Evolutionary conservation across 2,329 filamentous ascomycete genomes (phyloP).

Genomic region (Colletotrichum lupini): DNA sequence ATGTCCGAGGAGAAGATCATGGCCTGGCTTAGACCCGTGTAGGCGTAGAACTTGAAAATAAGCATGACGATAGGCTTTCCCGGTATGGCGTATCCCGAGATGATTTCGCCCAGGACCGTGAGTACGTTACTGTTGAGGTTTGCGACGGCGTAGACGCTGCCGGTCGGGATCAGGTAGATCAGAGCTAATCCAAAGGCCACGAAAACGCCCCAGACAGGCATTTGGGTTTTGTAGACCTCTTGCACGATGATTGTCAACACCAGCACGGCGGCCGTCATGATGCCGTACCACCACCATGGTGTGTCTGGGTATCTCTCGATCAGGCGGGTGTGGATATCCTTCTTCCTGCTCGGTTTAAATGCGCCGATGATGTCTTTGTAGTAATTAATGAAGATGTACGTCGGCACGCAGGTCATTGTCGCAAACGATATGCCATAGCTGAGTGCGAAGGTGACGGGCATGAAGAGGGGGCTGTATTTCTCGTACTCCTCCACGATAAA

Average conservation of each 20-base stretch:
- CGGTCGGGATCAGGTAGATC: constrained; percentile 61
- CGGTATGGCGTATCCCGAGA: constrained; percentile 61
- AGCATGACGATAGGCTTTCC: constrained; percentile 51
- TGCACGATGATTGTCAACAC: constrained; percentile 47
- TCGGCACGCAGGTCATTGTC: constrained; percentile 48
- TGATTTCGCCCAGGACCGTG: constrained; percentile 28
- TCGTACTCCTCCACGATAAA: constrained; percentile 59
- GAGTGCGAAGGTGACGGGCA: constrained; percentile 48
- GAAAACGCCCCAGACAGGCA: constrained; percentile 67
- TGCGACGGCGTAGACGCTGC: constrained; percentile 57
- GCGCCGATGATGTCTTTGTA: constrained; percentile 50
- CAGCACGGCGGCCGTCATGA: constrained; percentile 46
- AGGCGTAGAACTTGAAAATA: constrained; percentile 47
- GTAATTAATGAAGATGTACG: constrained; percentile 54
- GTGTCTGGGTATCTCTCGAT: constrained; percentile 44
- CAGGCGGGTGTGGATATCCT: constrained; percentile 45
- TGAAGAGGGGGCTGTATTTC: constrained; percentile 55
- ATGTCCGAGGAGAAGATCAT: constrained; percentile 60
- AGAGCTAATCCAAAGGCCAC: constrained; percentile 56
- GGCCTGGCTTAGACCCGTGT: constrained; percentile 48
- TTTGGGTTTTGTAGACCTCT: constrained; percentile 64
- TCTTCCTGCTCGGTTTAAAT: constrained; percentile 22
- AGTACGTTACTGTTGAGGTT: constrained; percentile 58
- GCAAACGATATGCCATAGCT: constrained; percentile 50
- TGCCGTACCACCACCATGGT: constrained; percentile 53